These are phyloP conservation scores for Hypoxylon intermedium DNA, from an alignment of 495 filamentous ascomycete genomes.

Conservation along the genomic window DNA sequence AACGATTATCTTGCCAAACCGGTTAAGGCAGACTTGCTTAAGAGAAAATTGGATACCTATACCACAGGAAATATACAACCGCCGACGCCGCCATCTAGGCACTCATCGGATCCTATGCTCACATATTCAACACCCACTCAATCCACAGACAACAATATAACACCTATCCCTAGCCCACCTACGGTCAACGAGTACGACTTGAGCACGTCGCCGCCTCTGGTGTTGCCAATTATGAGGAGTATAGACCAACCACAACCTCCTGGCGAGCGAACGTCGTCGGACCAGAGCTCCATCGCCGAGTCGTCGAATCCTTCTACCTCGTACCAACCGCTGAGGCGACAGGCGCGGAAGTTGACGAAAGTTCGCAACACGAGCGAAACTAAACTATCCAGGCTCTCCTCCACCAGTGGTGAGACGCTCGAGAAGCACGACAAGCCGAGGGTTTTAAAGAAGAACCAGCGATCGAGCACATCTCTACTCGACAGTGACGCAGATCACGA, in stretches of 20 bases:
- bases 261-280: constrained; percentile 25
- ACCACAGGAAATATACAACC: constrained; percentile 41
- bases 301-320: constrained; percentile 4
- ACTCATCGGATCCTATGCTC: constrained; percentile 23
- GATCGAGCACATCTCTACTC: constrained; percentile 16
- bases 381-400: not conserved
- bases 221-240: constrained; percentile 14
- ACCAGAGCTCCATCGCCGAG: constrained; percentile 14
- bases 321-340: constrained; percentile 23
- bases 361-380: constrained; percentile 35
- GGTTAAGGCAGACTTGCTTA: constrained; percentile 75
- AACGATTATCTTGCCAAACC: constrained; percentile 96
- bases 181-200: constrained; percentile 3
- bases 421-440: constrained; percentile 15
- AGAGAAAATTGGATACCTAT: constrained; percentile 76
- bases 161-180: constrained; percentile 18
- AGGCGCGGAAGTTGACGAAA: constrained; percentile 41
- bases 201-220: constrained; percentile 8
- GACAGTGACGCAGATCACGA: constrained; percentile 23
- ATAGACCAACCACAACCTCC: constrained; percentile 12
- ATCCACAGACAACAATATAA: constrained; percentile 12
- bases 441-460: constrained; percentile 26
- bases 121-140: constrained; percentile 2
- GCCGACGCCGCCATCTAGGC: constrained; percentile 33
- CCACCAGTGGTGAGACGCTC: constrained; percentile 16